A percentile compares a stretch with the other conserved stretches of the same genome.
Evolutionary conservation across 2,329 filamentous ascomycete genomes (phyloP).

Genomic region (Aspergillus puulaauensis): DNA sequence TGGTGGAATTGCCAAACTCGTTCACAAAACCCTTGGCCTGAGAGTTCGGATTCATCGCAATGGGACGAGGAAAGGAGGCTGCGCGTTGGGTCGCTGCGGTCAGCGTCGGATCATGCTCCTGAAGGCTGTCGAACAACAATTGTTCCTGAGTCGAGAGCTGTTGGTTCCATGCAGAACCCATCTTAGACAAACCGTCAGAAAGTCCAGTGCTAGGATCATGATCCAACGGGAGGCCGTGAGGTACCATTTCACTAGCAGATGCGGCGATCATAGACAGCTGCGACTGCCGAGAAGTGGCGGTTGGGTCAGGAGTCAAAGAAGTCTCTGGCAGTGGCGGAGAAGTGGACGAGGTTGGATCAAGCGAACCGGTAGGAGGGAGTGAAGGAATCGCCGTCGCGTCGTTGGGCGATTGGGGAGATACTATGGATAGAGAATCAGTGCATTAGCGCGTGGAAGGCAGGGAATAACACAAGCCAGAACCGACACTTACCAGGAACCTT

Average conservation of each 20-base stretch:
- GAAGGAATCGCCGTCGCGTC: constrained; percentile 31
- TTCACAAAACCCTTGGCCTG: constrained; percentile 43
- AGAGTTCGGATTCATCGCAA: constrained; percentile 43
- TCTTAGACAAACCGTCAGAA: constrained; percentile 31
- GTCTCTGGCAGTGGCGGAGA: constrained; percentile 35
- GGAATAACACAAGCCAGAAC: constrained; percentile 7
- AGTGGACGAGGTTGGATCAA: constrained; percentile 32
- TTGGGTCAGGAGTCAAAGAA: constrained; percentile 36
- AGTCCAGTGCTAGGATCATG: constrained; percentile 27
- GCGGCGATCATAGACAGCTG: constrained; percentile 48
- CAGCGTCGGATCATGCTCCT: constrained; percentile 40
- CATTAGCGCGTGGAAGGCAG: constrained; percentile 15
- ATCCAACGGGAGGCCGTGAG: constrained; percentile 37
- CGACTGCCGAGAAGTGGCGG: constrained; percentile 39
- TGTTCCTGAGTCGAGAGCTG: constrained; percentile 40
- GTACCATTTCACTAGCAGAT: constrained; percentile 47
- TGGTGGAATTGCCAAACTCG: constrained; percentile 40
- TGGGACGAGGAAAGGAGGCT: constrained; percentile 41
- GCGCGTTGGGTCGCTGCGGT: constrained; percentile 41
- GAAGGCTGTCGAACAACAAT: constrained; percentile 39
- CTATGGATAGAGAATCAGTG: constrained; percentile 16
- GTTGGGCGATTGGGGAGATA: constrained; percentile 28
- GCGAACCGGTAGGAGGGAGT: constrained; percentile 30
- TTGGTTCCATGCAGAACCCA: constrained; percentile 33
- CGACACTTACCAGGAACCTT: constrained; percentile 23